Percentiles rank a stretch among this genome's conserved stretches.
These are phyloP conservation scores for Aspergillus persii DNA, from an alignment of 2,329 filamentous ascomycete species.

Conservation along the genomic window DNA sequence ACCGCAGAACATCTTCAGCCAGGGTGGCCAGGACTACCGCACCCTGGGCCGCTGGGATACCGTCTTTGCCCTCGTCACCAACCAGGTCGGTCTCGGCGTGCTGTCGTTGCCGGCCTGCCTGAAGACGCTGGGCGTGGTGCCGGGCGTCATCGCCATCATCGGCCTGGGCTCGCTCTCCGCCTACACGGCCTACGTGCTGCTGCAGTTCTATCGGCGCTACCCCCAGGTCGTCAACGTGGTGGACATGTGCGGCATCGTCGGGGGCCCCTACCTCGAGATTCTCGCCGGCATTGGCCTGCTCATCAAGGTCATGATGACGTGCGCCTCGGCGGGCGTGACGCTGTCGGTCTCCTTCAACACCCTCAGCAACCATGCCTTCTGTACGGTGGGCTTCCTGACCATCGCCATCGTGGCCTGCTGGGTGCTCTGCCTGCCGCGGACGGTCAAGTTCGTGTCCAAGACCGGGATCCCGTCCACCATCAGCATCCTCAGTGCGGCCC, in stretches of 20 bases:
- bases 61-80: background rate
- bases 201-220: slow-evolving; percentile 54
- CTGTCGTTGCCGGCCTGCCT: slow-evolving; percentile 54
- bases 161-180: slow-evolving; percentile 52
- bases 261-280: slow-evolving; percentile 59
- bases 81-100: slow-evolving; percentile 50
- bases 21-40: background rate
- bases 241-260: slow-evolving; percentile 63
- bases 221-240: slow-evolving; percentile 63
- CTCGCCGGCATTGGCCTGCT: slow-evolving; percentile 60
- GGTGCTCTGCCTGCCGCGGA: slow-evolving; percentile 39
- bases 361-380: slow-evolving; percentile 58
- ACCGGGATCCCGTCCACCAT: slow-evolving; percentile 49
- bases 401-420: slow-evolving; percentile 57
- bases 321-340: slow-evolving; percentile 54
- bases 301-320: slow-evolving; percentile 63
- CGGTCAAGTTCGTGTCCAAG: background rate
- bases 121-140: slow-evolving; percentile 51
- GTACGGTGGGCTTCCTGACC: slow-evolving; percentile 60
- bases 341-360: slow-evolving; percentile 66
- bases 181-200: slow-evolving; percentile 59
- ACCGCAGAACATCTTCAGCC: background rate
- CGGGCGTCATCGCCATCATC: slow-evolving; percentile 53
- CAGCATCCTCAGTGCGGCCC: slow-evolving; percentile 61
- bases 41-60: background rate